Conservation (phyloP, 192 early-diverging fungal species). For the Piromyces sp. region DNA sequence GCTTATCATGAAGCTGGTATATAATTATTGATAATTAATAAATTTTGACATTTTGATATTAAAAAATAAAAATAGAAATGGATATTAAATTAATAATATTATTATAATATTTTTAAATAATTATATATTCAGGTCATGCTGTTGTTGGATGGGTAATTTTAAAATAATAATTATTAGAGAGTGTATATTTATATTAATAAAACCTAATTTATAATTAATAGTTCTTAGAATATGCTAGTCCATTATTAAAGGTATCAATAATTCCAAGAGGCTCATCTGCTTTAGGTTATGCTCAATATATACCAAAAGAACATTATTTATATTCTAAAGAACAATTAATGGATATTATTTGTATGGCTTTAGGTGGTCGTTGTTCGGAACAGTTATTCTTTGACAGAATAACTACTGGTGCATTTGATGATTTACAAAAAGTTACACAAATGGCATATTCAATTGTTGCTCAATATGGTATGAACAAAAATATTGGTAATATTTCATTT, state of each 20-base stretch:
- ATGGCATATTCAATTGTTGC: slow-evolving; percentile 92
- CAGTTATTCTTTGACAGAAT: slow-evolving; percentile 82
- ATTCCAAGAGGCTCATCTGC: slow-evolving; percentile 91
- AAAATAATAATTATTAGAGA: no score
- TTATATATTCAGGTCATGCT: slow-evolving; percentile 45
- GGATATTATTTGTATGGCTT: slow-evolving; percentile 83
- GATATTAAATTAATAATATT: no score
- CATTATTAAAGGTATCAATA: slow-evolving; percentile 92
- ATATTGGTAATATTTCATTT: slow-evolving; percentile 75
- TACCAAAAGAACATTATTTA: slow-evolving; percentile 93
- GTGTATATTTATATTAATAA: no score
- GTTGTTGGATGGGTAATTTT: slow-evolving; percentile 62
- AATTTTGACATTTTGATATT: no score
- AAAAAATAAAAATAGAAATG: no score
- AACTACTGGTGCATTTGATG: slow-evolving; percentile 96
- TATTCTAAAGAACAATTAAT: slow-evolving; percentile 79
- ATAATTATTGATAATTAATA: no score
- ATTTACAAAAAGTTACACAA: slow-evolving; percentile 90
- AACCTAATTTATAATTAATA: neutral
- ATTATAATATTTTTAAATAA: no score
- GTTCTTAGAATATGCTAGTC: slow-evolving; percentile 91
- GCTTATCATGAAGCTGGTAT: slow-evolving; percentile 91
- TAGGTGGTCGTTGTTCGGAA: slow-evolving; percentile 63
- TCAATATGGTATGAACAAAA: slow-evolving; percentile 84
- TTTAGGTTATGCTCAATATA: slow-evolving; percentile 95